Conservation (phyloP, 1,284 basidiomycete genomes). For the Vanrija sp. region DNA sequence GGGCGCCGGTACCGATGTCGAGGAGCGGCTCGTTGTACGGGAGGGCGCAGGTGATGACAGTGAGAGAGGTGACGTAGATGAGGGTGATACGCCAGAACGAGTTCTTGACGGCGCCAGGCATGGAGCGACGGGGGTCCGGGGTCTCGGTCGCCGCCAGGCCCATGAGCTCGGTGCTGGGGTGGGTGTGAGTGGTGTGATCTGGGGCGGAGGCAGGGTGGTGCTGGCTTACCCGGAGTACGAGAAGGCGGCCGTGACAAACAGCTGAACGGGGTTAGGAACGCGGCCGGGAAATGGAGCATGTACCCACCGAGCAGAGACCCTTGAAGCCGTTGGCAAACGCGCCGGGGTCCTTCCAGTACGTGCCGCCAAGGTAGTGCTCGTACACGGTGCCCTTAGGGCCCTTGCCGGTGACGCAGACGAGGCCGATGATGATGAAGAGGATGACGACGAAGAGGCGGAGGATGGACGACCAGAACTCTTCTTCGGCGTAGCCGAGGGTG, state of each 20-base stretch:
- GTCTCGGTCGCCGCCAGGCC: constrained; percentile 58
- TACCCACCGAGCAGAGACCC: constrained; percentile 44
- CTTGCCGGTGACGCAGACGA: constrained; percentile 41
- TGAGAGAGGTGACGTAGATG: constrained; percentile 54
- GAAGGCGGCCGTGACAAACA: constrained; percentile 61
- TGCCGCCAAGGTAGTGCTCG: constrained; percentile 32
- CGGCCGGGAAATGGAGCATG: constrained; percentile 9
- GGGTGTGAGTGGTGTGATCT: not conserved
- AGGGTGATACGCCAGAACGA: constrained; percentile 53
- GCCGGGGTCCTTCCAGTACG: constrained; percentile 43
- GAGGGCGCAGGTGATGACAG: constrained; percentile 53
- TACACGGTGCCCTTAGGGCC: constrained; percentile 36
- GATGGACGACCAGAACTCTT: constrained; percentile 48
- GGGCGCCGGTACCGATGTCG: constrained; percentile 45
- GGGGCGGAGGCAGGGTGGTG: too few species aligned
- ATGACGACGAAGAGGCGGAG: constrained; percentile 48
- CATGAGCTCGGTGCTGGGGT: constrained; percentile 68
- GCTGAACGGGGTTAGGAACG: constrained; percentile 9
- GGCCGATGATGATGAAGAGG: constrained; percentile 45
- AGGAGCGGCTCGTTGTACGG: constrained; percentile 45
- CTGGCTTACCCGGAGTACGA: constrained; percentile 58
- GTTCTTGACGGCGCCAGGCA: constrained; percentile 32
- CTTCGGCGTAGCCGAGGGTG: constrained; percentile 44
- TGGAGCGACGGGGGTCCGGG: constrained; percentile 29
- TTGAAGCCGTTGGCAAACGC: constrained; percentile 51